These are phyloP conservation scores for Cynara cardunculus DNA, from an alignment of 129 eudicot genomes.

Conservation along the genomic window DNA sequence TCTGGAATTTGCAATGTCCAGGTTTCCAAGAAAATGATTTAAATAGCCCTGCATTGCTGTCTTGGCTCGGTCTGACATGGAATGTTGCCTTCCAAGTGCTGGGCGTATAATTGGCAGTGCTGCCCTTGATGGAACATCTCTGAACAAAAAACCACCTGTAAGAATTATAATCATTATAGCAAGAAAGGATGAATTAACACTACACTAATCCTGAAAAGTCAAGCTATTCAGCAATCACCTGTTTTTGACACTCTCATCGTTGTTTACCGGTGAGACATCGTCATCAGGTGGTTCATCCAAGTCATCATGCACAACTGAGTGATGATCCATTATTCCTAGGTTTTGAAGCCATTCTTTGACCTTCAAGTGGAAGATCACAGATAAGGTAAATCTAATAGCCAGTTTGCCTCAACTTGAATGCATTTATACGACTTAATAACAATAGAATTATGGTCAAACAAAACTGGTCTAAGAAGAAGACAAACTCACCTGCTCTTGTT, in stretches of 20 bases:
- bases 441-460: neutral
- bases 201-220: slow-evolving; percentile 18
- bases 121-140: slow-evolving; percentile 98
- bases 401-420: neutral
- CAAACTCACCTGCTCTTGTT: slow-evolving; percentile 86
- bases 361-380: slow-evolving; percentile 30
- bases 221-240: slow-evolving; percentile 54
- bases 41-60: slow-evolving; percentile 94
- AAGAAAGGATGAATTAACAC: slow-evolving; percentile 29
- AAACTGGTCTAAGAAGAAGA: neutral
- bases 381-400: neutral
- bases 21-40: slow-evolving; percentile 86
- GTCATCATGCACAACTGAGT: slow-evolving; percentile 73
- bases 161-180: slow-evolving; percentile 58
- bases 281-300: slow-evolving; percentile 85
- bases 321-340: slow-evolving; percentile 79
- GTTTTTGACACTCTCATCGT: slow-evolving; percentile 73
- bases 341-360: slow-evolving; percentile 98
- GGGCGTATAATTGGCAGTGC: slow-evolving; percentile 90
- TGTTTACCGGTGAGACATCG: slow-evolving; percentile 50
- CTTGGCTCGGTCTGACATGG: slow-evolving; percentile 92
- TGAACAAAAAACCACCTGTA: slow-evolving; percentile 90
- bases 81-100: slow-evolving; percentile 83
- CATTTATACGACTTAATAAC: neutral
- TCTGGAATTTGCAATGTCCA: slow-evolving; percentile 83